Evolutionary conservation across 345 rosid species (phyloP).

Genomic region (Sonneratia caseolaris): DNA sequence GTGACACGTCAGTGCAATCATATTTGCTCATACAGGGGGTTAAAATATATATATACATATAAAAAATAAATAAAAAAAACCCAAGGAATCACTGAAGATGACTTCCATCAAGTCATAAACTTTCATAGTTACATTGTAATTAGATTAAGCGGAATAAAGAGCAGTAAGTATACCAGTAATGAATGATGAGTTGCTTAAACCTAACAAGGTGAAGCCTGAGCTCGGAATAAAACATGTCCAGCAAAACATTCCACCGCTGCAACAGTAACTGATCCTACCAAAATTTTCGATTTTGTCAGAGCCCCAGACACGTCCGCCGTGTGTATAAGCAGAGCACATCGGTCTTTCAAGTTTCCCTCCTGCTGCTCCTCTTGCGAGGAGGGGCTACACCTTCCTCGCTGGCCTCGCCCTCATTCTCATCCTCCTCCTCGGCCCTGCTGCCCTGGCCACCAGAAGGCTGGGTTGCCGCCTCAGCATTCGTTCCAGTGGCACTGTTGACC

Average conservation of each 20-base stretch:
- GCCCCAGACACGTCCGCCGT: neutral
- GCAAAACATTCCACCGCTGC: neutral
- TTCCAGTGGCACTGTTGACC: slow-evolving; percentile 9
- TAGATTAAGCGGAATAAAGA: neutral
- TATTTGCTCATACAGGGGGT: no score
- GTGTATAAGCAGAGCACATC: neutral
- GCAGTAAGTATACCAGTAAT: neutral
- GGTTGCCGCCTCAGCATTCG: slow-evolving; percentile 5
- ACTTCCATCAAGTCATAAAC: no score
- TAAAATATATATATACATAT: no score
- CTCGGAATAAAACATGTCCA: neutral
- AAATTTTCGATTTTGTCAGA: neutral
- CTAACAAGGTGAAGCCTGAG: neutral
- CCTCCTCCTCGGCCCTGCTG: slow-evolving; percentile 11
- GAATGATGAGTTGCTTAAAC: neutral
- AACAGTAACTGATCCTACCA: neutral
- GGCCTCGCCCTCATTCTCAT: slow-evolving; percentile 10
- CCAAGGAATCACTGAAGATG: no score
- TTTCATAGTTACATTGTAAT: no score
- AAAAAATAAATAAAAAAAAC: no score
- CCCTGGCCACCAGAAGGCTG: slow-evolving; percentile 13
- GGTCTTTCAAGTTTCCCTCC: slow-evolving; percentile 18
- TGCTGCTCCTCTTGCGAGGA: slow-evolving; percentile 11
- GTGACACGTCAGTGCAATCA: no score
- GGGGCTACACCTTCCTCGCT: neutral